Evolutionary conservation across 2,329 filamentous ascomycete genomes (phyloP).

Genomic region (Dactylellina leptospora): DNA sequence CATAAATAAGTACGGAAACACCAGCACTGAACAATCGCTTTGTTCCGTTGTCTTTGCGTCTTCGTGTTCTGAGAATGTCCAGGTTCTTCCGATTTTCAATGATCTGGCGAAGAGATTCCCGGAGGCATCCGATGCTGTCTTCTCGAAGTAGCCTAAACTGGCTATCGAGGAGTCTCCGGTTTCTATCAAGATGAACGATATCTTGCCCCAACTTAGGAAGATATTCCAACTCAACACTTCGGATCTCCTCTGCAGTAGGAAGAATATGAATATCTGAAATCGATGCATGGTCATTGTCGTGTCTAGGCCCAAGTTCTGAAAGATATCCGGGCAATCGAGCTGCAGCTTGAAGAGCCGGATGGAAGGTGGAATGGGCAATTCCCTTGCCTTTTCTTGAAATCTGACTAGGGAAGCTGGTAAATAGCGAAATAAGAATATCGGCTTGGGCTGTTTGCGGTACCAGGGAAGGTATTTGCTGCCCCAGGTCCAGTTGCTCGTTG

Average conservation of each 20-base stretch:
- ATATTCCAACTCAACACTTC: constrained; percentile 46
- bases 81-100: constrained; percentile 55
- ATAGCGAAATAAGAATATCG: constrained; percentile 5
- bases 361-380: constrained; percentile 9
- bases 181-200: constrained; percentile 57
- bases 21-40: constrained; percentile 47
- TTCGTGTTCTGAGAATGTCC: constrained; percentile 7
- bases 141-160: constrained; percentile 58
- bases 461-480: constrained; percentile 55
- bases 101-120: constrained; percentile 57
- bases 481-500: constrained; percentile 55
- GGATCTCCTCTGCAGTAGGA: constrained; percentile 59
- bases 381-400: neutral
- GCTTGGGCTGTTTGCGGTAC: constrained; percentile 13
- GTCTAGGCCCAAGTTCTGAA: constrained; percentile 55
- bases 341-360: constrained; percentile 27
- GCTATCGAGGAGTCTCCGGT: constrained; percentile 57
- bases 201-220: constrained; percentile 54
- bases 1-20: neutral
- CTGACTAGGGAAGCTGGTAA: constrained; percentile 15
- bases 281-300: constrained; percentile 57
- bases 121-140: constrained; percentile 57
- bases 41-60: constrained; percentile 25
- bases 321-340: constrained; percentile 56
- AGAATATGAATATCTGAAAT: constrained; percentile 59